A percentile compares a stretch with the other conserved stretches of the same genome.
These are phyloP conservation scores for Quercus suber DNA, from an alignment of 306 rosid genomes.

Conservation along the genomic window DNA sequence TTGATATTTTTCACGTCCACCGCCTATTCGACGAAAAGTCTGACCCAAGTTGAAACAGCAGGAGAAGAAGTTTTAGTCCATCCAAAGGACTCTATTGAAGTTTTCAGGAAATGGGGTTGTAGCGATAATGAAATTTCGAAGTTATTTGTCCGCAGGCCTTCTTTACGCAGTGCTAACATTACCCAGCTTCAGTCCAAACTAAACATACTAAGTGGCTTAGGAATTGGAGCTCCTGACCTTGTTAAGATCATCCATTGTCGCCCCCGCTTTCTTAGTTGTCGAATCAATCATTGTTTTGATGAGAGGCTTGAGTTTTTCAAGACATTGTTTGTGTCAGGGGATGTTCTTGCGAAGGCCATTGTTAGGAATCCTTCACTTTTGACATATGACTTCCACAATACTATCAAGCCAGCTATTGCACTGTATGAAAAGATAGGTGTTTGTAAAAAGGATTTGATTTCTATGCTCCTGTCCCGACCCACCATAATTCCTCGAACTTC, in stretches of 20 bases:
- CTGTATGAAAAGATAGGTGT: constrained; percentile 61
- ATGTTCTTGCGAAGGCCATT: constrained; percentile 61
- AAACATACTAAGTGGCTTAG: constrained; percentile 43
- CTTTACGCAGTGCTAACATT: constrained; percentile 40
- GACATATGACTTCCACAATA: constrained; percentile 34
- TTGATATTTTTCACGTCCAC: constrained; percentile 31
- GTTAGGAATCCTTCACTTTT: constrained; percentile 72
- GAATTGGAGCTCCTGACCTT: constrained; percentile 49
- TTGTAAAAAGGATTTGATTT: constrained; percentile 47
- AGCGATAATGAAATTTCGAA: constrained; percentile 39
- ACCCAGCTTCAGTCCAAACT: constrained; percentile 45
- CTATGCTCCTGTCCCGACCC: constrained; percentile 40
- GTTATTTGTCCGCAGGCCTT: constrained; percentile 43
- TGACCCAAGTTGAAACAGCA: constrained; percentile 17
- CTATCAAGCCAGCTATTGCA: constrained; percentile 36
- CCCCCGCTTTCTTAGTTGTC: constrained; percentile 54
- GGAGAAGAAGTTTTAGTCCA: background rate
- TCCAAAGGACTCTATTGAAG: constrained; percentile 30
- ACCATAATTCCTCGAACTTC: background rate
- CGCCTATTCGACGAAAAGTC: constrained; percentile 57
- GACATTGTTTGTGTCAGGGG: too few species aligned
- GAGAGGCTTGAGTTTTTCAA: too few species aligned
- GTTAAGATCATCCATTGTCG: constrained; percentile 56
- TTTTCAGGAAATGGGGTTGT: constrained; percentile 74
- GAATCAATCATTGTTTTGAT: constrained; percentile 20